These are phyloP conservation scores for Pichia sporocuriosa DNA, from an alignment of 805 yeast species.

Conservation along the genomic window DNA sequence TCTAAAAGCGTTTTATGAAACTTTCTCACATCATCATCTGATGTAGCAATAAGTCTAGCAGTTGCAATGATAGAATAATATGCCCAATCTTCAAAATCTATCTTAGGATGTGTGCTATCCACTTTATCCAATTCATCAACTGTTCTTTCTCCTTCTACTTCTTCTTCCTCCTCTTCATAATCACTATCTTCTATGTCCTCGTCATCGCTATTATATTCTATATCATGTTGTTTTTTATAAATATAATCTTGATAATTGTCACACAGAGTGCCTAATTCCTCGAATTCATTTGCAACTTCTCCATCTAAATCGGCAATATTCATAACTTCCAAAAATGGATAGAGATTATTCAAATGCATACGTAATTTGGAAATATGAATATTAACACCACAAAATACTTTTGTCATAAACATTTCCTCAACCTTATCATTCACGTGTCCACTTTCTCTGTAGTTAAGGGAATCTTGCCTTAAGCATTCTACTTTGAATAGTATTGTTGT, in stretches of 20 bases:
- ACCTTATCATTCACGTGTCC: not conserved
- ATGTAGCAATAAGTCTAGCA: not conserved
- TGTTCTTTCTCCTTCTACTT: not conserved
- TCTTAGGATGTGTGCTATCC: no score
- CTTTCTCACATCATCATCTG: not conserved
- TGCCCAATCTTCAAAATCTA: no score
- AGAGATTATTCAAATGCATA: not conserved
- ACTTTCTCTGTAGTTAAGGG: not conserved
- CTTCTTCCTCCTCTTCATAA: not conserved
- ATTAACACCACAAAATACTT: not conserved
- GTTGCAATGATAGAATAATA: no score
- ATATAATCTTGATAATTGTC: not conserved
- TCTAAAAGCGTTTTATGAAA: not conserved
- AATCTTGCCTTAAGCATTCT: not conserved
- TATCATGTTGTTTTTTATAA: no score
- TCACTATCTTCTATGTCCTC: not conserved
- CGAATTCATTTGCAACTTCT: not conserved
- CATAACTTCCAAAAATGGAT: slow-evolving; percentile 1
- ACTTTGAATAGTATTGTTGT: not conserved
- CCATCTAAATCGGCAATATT: slow-evolving; percentile 2
- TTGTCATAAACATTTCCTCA: slow-evolving; percentile 1
- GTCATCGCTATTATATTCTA: no score
- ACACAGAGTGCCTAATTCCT: not conserved
- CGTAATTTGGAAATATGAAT: not conserved
- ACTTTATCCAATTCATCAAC: no score